Base-by-base conservation (phyloP, 164 flowering plant species). In the Nymphaea thermarum region DNA sequence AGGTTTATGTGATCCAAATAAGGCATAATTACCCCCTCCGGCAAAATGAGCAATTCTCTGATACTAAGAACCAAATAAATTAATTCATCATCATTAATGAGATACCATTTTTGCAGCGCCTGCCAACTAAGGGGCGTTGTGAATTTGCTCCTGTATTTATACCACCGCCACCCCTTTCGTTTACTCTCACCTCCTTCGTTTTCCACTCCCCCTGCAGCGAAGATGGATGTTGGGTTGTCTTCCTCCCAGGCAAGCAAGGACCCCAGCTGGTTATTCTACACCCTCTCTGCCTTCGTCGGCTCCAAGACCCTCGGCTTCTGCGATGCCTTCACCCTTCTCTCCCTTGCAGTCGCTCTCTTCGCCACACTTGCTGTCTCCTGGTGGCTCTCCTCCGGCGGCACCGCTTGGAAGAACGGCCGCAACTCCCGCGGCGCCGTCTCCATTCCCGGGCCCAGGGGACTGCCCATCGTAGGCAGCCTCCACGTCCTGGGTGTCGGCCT, bases 371-470 rank as follows among this genome's bases (percentile, higher is more conserved):
- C 84, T 10, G 72, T 84, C 43, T 71, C 85, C 0, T 86, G 90
- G 90, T 81, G 76, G 60, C 75, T 77, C 42, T 14, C 90, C 41
- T 4, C 65, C 25, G 91, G 91, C 25, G 95, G 95, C 0, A 8
- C 70, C 6, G 95, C 87, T 5, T 89, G 95, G 95, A 83, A 72
- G 69, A 77, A 83, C 44, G 87, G 87, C 0, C 68, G 88, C 5
- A 78, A 78, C 81, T 66, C 51, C 3, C 57, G 41, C 8, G 86
- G 90, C 41, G 53, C 4, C 0, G 76, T 76, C 42, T 42, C 82
- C 0, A 87, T 90, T 47, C 85, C 87, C 0, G 93, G 96, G 0
- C 86, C 84, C 6, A 70, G 74, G 3, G 91, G 93, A 18, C 75
- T 87, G 0, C 96, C 96, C 2, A 8, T 90, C 2, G 57, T 90